Evolutionary conservation across 202 grass and related monocot species (phyloP).

Genomic region (Zoysia matrella): DNA sequence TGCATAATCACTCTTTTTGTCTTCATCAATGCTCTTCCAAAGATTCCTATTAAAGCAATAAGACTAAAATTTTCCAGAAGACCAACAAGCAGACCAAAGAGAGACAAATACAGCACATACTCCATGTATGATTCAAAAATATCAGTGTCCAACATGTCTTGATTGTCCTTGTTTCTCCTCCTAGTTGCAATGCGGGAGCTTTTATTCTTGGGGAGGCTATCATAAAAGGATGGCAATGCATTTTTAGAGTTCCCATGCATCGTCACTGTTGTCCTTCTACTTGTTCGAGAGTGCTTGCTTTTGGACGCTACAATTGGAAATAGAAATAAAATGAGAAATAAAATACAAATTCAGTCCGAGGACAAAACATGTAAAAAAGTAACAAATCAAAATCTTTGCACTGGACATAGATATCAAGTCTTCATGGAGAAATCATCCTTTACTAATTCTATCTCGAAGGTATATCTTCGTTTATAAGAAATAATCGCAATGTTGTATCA

Average conservation of each 20-base stretch:
- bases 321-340: background rate
- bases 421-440: background rate
- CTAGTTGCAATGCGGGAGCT: constrained; percentile 46
- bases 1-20: constrained; percentile 64
- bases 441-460: constrained; percentile 3
- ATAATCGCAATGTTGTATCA: background rate
- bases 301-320: constrained; percentile 45
- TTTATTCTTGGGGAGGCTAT: constrained; percentile 37
- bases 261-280: constrained; percentile 37
- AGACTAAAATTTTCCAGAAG: constrained; percentile 18
- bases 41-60: constrained; percentile 58
- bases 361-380: background rate
- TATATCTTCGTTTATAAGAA: constrained; percentile 13
- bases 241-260: constrained; percentile 21
- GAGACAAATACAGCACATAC: constrained; percentile 51
- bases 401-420: background rate
- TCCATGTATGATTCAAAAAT: constrained; percentile 86
- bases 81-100: constrained; percentile 2
- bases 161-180: constrained; percentile 47
- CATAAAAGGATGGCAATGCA: constrained; percentile 24
- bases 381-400: background rate
- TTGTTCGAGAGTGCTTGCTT: constrained; percentile 45
- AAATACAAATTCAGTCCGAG: constrained; percentile 1
- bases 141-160: constrained; percentile 69
- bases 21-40: constrained; percentile 75